These are phyloP conservation scores for Pleurotus pulmonarius DNA, from an alignment of 768 basidiomycete genomes.

Conservation along the genomic window DNA sequence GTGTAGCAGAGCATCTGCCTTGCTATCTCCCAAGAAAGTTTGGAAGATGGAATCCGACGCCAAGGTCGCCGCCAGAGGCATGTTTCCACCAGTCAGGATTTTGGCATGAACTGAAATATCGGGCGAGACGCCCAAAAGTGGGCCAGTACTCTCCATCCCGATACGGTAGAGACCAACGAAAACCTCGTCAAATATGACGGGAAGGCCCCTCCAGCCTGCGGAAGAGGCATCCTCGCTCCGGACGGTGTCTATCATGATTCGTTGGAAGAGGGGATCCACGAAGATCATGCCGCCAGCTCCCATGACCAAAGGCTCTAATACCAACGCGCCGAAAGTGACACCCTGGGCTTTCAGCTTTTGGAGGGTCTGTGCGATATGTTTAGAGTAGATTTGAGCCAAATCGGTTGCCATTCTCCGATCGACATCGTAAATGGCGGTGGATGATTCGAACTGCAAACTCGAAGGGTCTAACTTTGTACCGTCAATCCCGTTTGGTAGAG, in stretches of 20 bases:
- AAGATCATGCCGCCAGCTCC: conserved; percentile 98
- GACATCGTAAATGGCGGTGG: conserved; percentile 56
- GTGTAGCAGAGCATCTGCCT: conserved; percentile 85
- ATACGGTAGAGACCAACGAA: conserved; percentile 91
- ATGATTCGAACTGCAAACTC: conserved; percentile 7
- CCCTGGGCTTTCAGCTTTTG: conserved; percentile 37
- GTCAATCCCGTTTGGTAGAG: conserved; percentile 48
- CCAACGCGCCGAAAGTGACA: conserved; percentile 62
- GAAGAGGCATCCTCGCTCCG: conserved; percentile 40
- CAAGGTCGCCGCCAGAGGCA: conserved; percentile 84
- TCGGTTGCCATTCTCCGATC: conserved; percentile 50
- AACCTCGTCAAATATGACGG: conserved; percentile 95
- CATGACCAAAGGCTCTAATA: conserved; percentile 90
- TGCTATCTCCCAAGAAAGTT: conserved; percentile 71
- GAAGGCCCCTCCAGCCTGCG: conserved; percentile 61
- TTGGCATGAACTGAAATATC: conserved; percentile 94
- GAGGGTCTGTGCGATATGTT: conserved; percentile 53
- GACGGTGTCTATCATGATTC: conserved; percentile 78
- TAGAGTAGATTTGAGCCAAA: conserved; percentile 62
- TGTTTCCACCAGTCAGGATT: conserved; percentile 86
- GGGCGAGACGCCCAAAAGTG: conserved; percentile 69
- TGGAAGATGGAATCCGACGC: conserved; percentile 77
- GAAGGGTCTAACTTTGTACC: conserved; percentile 15
- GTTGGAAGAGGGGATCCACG: conserved; percentile 95
- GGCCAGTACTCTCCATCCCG: conserved; percentile 60